A percentile compares a stretch with the other conserved stretches of the same genome.
Conservation (phyloP, 345 rosid genomes). For the Leavenworthia alabamica region DNA sequence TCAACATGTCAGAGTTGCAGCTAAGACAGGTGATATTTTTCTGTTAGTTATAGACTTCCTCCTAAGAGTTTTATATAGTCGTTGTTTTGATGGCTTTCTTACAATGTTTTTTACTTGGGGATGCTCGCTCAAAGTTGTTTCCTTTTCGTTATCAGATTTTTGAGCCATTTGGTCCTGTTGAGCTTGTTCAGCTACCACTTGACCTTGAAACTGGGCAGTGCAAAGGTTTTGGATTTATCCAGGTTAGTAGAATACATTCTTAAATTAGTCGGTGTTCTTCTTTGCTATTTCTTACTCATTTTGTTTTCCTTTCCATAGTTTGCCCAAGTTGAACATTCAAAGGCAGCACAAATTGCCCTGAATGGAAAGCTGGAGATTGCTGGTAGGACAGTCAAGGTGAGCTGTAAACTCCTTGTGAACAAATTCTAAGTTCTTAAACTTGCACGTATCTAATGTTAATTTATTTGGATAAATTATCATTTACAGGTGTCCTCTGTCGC, state of each 20-base stretch:
- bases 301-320: slow-evolving; percentile 41
- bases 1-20: slow-evolving; percentile 86
- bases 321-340: slow-evolving; percentile 86
- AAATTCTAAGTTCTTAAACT: neutral
- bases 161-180: slow-evolving; percentile 92
- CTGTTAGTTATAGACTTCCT: neutral
- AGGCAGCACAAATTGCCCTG: slow-evolving; percentile 73
- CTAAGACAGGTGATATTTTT: slow-evolving; percentile 62
- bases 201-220: slow-evolving; percentile 90
- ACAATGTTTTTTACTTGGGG: neutral
- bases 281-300: neutral
- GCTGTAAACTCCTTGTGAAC: neutral
- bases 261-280: slow-evolving; percentile 6
- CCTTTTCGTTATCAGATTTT: slow-evolving; percentile 48
- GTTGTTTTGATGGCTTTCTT: neutral
- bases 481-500: slow-evolving; percentile 85
- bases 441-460: neutral
- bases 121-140: neutral
- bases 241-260: slow-evolving; percentile 43
- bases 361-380: slow-evolving; percentile 93
- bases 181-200: slow-evolving; percentile 89
- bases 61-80: neutral
- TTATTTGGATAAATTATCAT: neutral
- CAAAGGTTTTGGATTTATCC: slow-evolving; percentile 96
- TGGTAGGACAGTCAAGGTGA: slow-evolving; percentile 83